A percentile compares a stretch with the other conserved stretches of the same genome.
These are phyloP conservation scores for Yamadazyma taylorii DNA, from an alignment of 1,139 yeast genomes.

Conservation along the genomic window DNA sequence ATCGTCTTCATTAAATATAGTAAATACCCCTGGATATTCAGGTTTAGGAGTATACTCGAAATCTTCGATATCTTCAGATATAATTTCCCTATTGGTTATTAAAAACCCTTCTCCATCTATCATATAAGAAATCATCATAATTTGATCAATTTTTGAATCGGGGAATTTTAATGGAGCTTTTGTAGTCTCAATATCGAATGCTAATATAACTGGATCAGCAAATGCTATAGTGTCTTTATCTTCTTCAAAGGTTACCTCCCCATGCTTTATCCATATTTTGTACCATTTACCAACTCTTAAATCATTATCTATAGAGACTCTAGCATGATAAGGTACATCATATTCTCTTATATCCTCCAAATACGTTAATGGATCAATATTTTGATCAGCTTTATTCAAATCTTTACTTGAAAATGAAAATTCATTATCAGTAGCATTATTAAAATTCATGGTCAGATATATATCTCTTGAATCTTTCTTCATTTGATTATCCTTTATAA, in stretches of 20 bases:
- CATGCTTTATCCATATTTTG: conserved; percentile 65
- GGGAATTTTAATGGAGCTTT: conserved; percentile 97
- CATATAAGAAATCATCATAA: conserved; percentile 99
- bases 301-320: conserved; percentile 87
- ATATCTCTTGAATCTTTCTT: conserved; percentile 69
- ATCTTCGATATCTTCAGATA: conserved; percentile 92
- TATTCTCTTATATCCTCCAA: conserved; percentile 86
- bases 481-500: conserved; percentile 65
- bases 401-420: conserved; percentile 6
- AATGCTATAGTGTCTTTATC: conserved; percentile 80
- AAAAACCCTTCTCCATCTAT: conserved; percentile 95
- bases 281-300: conserved; percentile 97
- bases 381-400: conserved; percentile 9
- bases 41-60: conserved; percentile 98
- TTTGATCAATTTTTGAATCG: conserved; percentile 86
- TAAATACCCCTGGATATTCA: conserved; percentile 87
- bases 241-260: conserved; percentile 57
- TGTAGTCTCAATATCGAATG: conserved; percentile 97
- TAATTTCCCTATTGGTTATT: conserved; percentile 92
- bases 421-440: conserved; percentile 20
- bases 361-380: conserved; percentile 60
- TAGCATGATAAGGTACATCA: conserved; percentile 95
- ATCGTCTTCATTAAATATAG: conserved; percentile 86
- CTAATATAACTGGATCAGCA: conserved; percentile 96
- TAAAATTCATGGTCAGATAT: conserved; percentile 56